A percentile compares a stretch with the other conserved stretches of the same genome.
phyloP scores from a whole-genome alignment of 2,329 filamentous ascomycete genomes.

The Xylariaceae sp. region DNA sequence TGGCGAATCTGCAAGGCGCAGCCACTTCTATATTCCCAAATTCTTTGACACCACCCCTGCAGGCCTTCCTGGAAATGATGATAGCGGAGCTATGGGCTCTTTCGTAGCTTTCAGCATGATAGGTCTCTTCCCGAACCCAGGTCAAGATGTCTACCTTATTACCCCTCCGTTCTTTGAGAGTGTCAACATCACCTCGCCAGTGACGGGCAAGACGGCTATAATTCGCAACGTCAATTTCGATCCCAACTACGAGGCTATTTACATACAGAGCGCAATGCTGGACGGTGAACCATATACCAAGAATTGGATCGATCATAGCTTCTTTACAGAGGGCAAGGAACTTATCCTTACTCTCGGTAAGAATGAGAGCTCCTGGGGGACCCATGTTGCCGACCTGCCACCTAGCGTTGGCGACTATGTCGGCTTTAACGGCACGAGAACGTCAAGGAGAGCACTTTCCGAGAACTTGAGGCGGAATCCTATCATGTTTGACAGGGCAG shows the following conservation, averaged over 20 bases:
- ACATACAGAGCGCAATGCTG: constrained; percentile 62
- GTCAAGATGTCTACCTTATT: constrained; percentile 69
- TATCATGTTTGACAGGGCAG: constrained; percentile 1
- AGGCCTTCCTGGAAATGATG: constrained; percentile 68
- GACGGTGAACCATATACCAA: constrained; percentile 57
- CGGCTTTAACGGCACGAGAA: constrained; percentile 23
- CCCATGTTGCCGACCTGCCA: constrained; percentile 53
- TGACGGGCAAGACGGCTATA: constrained; percentile 57
- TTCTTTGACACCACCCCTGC: constrained; percentile 56
- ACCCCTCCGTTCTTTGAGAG: constrained; percentile 63
- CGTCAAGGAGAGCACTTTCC: not conserved
- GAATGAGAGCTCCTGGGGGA: constrained; percentile 64
- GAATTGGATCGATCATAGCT: constrained; percentile 66
- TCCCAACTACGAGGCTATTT: constrained; percentile 52
- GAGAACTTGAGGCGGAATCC: constrained; percentile 6
- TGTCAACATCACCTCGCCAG: constrained; percentile 52
- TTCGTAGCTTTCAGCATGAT: constrained; percentile 66
- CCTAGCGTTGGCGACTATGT: constrained; percentile 49
- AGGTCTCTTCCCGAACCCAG: constrained; percentile 65
- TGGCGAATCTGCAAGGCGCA: constrained; percentile 48
- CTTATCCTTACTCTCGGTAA: constrained; percentile 59
- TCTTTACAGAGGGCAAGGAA: constrained; percentile 61
- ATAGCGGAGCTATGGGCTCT: constrained; percentile 66
- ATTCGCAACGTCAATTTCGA: constrained; percentile 62
- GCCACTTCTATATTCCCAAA: constrained; percentile 62